These are phyloP conservation scores for Avena sativa DNA, from an alignment of 176 grass and related monocot species.

Conservation along the genomic window DNA sequence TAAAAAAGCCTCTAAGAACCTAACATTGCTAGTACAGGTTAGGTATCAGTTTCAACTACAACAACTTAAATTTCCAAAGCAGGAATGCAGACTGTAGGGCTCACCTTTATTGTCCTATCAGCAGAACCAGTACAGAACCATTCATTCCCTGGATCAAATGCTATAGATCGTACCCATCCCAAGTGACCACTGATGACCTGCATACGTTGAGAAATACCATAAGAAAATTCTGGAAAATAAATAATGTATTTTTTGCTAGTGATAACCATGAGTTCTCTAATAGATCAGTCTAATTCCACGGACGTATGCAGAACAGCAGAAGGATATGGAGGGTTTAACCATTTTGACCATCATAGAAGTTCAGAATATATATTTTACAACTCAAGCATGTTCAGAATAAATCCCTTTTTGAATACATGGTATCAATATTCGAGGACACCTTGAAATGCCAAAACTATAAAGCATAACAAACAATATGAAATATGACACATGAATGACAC, in stretches of 20 bases:
- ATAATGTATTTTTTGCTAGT: background rate
- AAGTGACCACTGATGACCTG: constrained; percentile 98
- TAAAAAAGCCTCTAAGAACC: background rate
- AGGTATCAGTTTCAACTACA: background rate
- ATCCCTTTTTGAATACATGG: background rate
- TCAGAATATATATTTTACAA: background rate
- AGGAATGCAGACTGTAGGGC: background rate
- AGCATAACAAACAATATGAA: constrained; percentile 13
- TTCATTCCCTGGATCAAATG: constrained; percentile 87
- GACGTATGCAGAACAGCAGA: background rate
- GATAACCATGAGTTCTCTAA: background rate
- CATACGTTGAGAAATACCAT: constrained; percentile 5
- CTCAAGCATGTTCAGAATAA: background rate
- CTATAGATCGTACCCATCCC: constrained; percentile 93
- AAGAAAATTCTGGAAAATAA: background rate
- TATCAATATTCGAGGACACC: background rate
- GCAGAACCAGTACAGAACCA: constrained; percentile 97
- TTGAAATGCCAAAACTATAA: background rate
- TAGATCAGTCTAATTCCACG: background rate
- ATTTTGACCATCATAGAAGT: background rate
- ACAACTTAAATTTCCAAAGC: background rate
- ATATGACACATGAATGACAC: background rate
- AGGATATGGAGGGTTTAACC: background rate
- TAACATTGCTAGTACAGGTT: background rate
- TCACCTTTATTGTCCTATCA: constrained; percentile 93